Conservation (phyloP, 2,329 filamentous ascomycete species). For the Fusarium sp. region DNA sequence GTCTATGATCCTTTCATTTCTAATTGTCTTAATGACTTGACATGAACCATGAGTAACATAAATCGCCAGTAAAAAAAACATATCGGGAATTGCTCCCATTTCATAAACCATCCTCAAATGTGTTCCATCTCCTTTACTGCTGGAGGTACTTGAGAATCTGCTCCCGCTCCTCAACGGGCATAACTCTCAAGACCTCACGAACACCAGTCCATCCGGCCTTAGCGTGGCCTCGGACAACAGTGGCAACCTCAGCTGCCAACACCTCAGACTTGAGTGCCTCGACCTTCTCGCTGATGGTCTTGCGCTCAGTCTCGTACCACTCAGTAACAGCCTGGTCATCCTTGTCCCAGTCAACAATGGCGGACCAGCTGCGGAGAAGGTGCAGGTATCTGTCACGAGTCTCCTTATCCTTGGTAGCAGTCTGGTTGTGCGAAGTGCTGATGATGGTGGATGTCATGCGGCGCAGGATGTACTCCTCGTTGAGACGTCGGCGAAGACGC, state of each 20-base stretch:
- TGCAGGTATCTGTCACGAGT: constrained; percentile 75
- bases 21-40: constrained; percentile 34
- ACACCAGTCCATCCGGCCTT: constrained; percentile 86
- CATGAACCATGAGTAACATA: constrained; percentile 36
- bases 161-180: constrained; percentile 90
- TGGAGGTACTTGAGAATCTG: constrained; percentile 74
- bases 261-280: constrained; percentile 84
- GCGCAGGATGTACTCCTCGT: constrained; percentile 96
- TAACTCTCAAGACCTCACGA: constrained; percentile 83
- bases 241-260: constrained; percentile 60
- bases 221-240: constrained; percentile 59
- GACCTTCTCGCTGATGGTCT: constrained; percentile 83
- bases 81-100: constrained; percentile 16
- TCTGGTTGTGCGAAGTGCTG: constrained; percentile 46
- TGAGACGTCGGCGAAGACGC: constrained; percentile 95
- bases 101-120: not conserved
- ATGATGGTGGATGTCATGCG: constrained; percentile 72
- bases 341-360: constrained; percentile 78
- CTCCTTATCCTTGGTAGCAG: constrained; percentile 58
- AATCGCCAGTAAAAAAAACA: constrained; percentile 40
- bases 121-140: constrained; percentile 49
- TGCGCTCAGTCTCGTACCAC: constrained; percentile 97
- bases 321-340: constrained; percentile 86
- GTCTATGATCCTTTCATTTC: constrained; percentile 42
- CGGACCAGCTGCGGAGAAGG: constrained; percentile 85